These are phyloP conservation scores for Schizochytrium sp. DNA, from an alignment of 108 stramenopile genomes.

Conservation along the genomic window DNA sequence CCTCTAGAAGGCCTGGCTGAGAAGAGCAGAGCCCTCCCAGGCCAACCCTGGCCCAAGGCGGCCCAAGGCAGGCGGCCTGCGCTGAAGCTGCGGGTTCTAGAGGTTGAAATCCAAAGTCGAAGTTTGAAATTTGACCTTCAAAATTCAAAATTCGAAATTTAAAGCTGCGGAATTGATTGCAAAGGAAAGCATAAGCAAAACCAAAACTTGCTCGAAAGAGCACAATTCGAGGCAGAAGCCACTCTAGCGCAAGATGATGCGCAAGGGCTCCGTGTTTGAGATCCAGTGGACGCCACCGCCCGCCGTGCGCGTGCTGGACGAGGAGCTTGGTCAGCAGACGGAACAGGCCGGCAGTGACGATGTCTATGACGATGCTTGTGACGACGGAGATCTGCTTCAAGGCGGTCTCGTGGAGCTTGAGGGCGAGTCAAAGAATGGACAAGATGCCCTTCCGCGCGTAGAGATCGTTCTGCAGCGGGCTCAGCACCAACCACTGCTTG, in stretches of 20 bases:
- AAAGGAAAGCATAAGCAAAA: too few relatives aligned
- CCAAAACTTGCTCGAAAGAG: too few relatives aligned
- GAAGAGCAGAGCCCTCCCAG: too few relatives aligned
- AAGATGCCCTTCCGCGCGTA: not conserved
- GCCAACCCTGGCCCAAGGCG: too few relatives aligned
- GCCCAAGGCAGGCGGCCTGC: too few relatives aligned
- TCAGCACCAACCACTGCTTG: constrained; percentile 10
- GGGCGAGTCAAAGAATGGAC: constrained; percentile 4
- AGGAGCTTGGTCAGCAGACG: not conserved
- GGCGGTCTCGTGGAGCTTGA: constrained; percentile 14
- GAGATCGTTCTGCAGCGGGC: not conserved
- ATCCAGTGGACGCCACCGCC: constrained; percentile 47
- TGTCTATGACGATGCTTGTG: not conserved
- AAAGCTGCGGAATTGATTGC: too few relatives aligned
- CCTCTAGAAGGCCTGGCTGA: too few relatives aligned
- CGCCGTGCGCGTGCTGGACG: constrained; percentile 1
- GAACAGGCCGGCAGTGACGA: not conserved
- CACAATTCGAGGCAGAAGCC: too few relatives aligned
- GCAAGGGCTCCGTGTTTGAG: constrained; percentile 42
- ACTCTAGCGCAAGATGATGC: not conserved
- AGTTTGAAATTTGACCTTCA: too few relatives aligned
- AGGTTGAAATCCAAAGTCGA: too few relatives aligned
- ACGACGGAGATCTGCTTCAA: constrained; percentile 2
- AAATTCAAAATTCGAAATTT: too few relatives aligned
- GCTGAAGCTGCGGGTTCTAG: too few relatives aligned